Evolutionary conservation across 1,284 basidiomycete genomes (phyloP), one percentile per base, ranked within the genome.

Genomic region (Rhodotorula mucilaginosa): DNA sequence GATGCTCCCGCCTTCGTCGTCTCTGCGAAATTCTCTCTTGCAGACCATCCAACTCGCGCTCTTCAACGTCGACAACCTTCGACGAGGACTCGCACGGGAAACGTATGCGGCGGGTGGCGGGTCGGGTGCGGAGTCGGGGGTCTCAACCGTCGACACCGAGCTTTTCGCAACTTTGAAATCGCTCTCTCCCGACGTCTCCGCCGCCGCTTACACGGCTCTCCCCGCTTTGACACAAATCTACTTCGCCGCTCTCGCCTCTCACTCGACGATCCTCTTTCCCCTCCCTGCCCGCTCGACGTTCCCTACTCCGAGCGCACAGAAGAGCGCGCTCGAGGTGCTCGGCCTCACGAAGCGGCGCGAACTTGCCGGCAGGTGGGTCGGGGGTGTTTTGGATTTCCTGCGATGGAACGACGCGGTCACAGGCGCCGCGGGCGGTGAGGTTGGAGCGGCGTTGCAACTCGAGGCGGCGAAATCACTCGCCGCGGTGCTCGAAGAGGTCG

Each of bases 41-140:
- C 46, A 68, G 23, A 70, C 69, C 4, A 10, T 74, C 4, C 71
- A 74, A 34, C 48, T 69, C 31, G 56, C 75, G 18, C 54, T 74
- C 7, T 76, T 76, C 75, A 74, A 74, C 63, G 47, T 74, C 59
- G 75, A 76, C 21, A 74, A 74, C 60, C 71, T 76, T 3, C 64
- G 69, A 5, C 66, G 73, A 26, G 73, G 73, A 2, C 64, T 74
- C n/a, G 75, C 75, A 1, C 70, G 75, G 12, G 75, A 76, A 31
- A 54, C 73, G 5, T 76, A 76, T 64, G 56, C 66, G 16, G 61
- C 68, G 13, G 70, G 65, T 5, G 52, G 52, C 5, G 23, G 67
- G 12, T n/a, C 63, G 1, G 26, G 49, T 0, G 39, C 29, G 1
- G 52, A 57, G 29, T 29, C 63, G 44, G n/a, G 51, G 6, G 18